phyloP scores from a whole-genome alignment of 768 basidiomycete genomes.

The Termitomyces sp. region DNA sequence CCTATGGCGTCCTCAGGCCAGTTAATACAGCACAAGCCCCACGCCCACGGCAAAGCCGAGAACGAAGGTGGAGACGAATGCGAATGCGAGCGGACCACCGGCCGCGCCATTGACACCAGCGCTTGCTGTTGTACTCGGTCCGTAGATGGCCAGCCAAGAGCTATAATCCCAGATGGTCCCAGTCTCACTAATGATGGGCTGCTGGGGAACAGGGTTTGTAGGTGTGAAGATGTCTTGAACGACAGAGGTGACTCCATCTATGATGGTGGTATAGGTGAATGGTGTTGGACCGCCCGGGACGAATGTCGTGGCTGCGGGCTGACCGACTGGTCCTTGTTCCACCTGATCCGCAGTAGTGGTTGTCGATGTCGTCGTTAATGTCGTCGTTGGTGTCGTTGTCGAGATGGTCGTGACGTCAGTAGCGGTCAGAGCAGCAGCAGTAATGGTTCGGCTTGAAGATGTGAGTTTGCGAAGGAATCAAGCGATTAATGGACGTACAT shows the following conservation, averaged over 20 bases:
- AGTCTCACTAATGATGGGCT: constrained; percentile 15
- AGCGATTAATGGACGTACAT: constrained; percentile 4
- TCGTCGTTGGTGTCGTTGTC: constrained; percentile 9
- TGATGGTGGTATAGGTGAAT: constrained; percentile 44
- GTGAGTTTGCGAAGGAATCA: background rate
- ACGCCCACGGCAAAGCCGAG: background rate
- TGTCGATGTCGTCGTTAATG: constrained; percentile 17
- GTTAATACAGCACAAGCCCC: constrained; percentile 2
- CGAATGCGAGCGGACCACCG: background rate
- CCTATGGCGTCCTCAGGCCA: background rate
- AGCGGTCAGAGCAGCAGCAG: constrained; percentile 3
- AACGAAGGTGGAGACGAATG: background rate
- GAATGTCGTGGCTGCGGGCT: constrained; percentile 34
- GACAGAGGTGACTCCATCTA: constrained; percentile 28
- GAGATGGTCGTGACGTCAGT: background rate
- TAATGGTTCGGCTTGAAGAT: constrained; percentile 18
- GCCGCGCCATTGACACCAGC: background rate
- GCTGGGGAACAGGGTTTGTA: constrained; percentile 27
- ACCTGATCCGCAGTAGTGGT: constrained; percentile 16
- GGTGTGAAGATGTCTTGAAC: constrained; percentile 35
- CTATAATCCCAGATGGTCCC: constrained; percentile 32
- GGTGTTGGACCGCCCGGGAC: constrained; percentile 43
- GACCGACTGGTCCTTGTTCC: constrained; percentile 52
- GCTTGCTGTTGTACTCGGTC: constrained; percentile 14
- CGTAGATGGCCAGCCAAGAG: constrained; percentile 25